These are phyloP conservation scores for Pelargonium fulgidum DNA, from an alignment of 441 rosid species.

Conservation along the genomic window DNA sequence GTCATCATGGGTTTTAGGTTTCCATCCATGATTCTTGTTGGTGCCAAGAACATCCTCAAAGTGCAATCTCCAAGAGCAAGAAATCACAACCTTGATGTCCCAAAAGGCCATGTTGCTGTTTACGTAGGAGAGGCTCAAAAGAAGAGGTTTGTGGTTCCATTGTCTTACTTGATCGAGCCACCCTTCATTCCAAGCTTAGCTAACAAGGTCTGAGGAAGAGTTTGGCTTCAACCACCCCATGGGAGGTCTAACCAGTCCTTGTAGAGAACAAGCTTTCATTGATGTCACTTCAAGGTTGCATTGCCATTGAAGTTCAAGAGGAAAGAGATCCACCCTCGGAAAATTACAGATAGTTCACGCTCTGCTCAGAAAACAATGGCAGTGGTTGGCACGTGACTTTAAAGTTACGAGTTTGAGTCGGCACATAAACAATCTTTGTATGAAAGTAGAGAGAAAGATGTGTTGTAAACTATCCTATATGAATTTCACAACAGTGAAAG, in stretches of 20 bases:
- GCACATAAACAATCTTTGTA: too few species aligned
- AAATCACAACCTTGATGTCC: background rate
- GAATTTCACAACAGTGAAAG: too few species aligned
- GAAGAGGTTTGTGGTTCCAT: background rate
- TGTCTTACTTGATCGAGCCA: constrained; percentile 30
- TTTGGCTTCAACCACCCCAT: constrained; percentile 15
- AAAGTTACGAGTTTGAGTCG: too few species aligned
- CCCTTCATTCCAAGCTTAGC: constrained; percentile 17
- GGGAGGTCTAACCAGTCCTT: constrained; percentile 26
- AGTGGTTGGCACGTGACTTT: too few species aligned
- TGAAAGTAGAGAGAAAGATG: too few species aligned
- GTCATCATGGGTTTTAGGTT: background rate
- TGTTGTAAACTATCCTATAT: too few species aligned
- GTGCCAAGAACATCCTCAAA: background rate
- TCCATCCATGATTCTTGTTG: background rate
- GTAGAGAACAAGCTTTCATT: constrained; percentile 18
- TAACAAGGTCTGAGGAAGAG: background rate
- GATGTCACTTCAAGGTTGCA: constrained; percentile 8
- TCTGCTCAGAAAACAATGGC: too few species aligned
- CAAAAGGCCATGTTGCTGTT: background rate
- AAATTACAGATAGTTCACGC: too few species aligned
- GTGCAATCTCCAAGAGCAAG: background rate
- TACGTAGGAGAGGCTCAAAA: background rate
- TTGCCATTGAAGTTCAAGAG: background rate
- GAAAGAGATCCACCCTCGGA: too few species aligned